Percentiles rank a stretch among this genome's conserved stretches.
Evolutionary conservation across 495 filamentous ascomycete genomes (phyloP).

Genomic region (Acidiella bohemica): DNA sequence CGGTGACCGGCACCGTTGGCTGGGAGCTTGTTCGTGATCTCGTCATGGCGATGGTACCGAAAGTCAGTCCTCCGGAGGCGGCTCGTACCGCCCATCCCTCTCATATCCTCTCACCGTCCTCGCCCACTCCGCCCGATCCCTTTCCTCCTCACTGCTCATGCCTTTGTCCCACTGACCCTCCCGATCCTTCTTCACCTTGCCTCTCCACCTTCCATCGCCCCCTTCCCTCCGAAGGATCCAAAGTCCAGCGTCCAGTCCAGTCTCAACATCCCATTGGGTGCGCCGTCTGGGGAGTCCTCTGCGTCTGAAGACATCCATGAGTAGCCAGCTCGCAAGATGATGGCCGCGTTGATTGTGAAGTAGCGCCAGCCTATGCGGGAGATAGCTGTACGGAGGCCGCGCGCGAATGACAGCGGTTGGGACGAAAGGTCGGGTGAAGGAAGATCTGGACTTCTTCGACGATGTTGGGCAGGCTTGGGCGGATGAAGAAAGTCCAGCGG

Average conservation of each 20-base stretch:
- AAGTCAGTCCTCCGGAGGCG: slow-evolving; percentile 2
- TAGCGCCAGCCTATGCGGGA: slow-evolving; percentile 20
- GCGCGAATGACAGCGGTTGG: slow-evolving; percentile 9
- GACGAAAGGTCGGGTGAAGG: slow-evolving; percentile 23
- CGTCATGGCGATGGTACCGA: too few relatives aligned
- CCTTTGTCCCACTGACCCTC: slow-evolving; percentile 10
- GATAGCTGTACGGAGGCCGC: slow-evolving; percentile 20
- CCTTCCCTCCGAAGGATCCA: slow-evolving; percentile 10
- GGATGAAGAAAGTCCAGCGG: slow-evolving; percentile 24
- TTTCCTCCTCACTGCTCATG: slow-evolving; percentile 1
- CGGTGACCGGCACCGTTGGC: too few relatives aligned
- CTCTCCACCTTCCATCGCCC: slow-evolving; percentile 14
- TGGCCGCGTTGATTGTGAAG: slow-evolving; percentile 16
- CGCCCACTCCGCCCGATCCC: too few relatives aligned
- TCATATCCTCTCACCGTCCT: slow-evolving; percentile 11
- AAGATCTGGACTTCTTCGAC: slow-evolving; percentile 20
- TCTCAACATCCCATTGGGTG: slow-evolving; percentile 6
- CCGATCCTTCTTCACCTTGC: slow-evolving; percentile 19
- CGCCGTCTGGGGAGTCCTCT: slow-evolving; percentile 2
- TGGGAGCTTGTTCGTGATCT: too few relatives aligned
- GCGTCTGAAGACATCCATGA: slow-evolving; percentile 18
- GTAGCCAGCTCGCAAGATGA: slow-evolving; percentile 18
- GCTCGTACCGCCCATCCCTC: slow-evolving; percentile 14
- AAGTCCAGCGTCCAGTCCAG: slow-evolving; percentile 23
- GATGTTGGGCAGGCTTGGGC: slow-evolving; percentile 17